Percentiles rank a stretch among this genome's conserved stretches.
These are phyloP conservation scores for Neckera pumila DNA, from an alignment of 225 moss, liverwort and hornwort genomes.

Conservation along the genomic window DNA sequence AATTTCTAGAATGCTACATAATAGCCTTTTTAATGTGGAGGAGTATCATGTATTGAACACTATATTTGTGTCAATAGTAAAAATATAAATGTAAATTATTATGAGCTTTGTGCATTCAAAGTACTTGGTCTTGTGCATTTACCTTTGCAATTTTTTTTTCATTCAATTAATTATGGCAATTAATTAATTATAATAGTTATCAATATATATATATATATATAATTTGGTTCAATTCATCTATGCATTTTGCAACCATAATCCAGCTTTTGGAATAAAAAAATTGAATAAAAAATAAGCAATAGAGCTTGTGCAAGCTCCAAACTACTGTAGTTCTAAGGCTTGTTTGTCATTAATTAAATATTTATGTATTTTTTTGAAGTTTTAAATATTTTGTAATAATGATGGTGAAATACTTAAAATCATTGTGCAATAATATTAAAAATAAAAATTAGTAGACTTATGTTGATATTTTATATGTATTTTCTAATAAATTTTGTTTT, in stretches of 20 bases:
- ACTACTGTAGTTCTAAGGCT: accelerated
- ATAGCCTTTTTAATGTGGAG: neutral
- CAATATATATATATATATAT: too few relatives aligned
- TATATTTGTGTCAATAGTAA: neutral
- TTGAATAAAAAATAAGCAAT: neutral
- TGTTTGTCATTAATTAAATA: neutral
- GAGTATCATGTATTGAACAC: neutral
- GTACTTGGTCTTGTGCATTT: neutral
- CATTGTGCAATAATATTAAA: neutral
- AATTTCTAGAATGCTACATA: too few relatives aligned
- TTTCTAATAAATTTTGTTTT: neutral
- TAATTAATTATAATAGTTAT: too few relatives aligned
- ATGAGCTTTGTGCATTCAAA: neutral
- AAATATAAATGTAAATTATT: neutral
- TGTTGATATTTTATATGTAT: neutral
- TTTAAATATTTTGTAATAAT: neutral
- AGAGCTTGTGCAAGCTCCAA: neutral
- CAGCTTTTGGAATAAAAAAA: neutral
- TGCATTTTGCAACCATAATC: neutral
- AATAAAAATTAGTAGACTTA: accelerated
- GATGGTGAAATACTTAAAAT: neutral
- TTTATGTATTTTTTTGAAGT: neutral
- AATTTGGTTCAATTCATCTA: neutral
- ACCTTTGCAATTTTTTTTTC: too few relatives aligned
- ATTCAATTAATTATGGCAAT: too few relatives aligned